A percentile compares a stretch with the other conserved stretches of the same genome.
Conservation (phyloP, 768 basidiomycete genomes). For the Amanita pseudoporphyria region DNA sequence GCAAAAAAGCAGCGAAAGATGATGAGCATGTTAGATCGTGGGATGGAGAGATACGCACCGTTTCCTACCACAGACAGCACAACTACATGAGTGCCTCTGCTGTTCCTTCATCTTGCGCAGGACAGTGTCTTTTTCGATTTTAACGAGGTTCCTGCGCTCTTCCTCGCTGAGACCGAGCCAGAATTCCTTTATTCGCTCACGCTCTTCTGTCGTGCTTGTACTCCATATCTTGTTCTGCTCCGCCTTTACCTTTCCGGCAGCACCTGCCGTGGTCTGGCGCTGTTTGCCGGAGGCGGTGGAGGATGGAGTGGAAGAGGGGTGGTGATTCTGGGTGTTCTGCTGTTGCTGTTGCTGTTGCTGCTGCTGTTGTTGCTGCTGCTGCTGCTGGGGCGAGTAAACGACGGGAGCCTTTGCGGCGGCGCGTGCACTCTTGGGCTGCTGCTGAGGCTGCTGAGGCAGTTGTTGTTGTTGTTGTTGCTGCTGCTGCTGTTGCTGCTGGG, state of each 20-base stretch:
- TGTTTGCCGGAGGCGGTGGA: conserved; percentile 25
- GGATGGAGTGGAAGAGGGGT: conserved; percentile 36
- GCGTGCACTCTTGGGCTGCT: conserved; percentile 33
- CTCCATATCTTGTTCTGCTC: conserved; percentile 83
- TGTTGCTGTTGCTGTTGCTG: conserved; percentile 18
- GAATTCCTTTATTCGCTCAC: conserved; percentile 96
- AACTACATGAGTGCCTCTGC: conserved; percentile 92
- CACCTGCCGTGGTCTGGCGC: conserved; percentile 26
- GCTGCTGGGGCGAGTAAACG: conserved; percentile 30
- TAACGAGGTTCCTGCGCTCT: conserved; percentile 86
- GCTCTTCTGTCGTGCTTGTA: conserved; percentile 84
- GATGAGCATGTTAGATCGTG: conserved; percentile 10
- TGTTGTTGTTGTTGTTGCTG: too few relatives aligned
- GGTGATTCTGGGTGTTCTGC: conserved; percentile 20
- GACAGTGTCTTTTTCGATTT: conserved; percentile 97
- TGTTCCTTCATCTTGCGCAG: conserved; percentile 99
- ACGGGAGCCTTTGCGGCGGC: conserved; percentile 38
- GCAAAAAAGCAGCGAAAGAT: conserved; percentile 15
- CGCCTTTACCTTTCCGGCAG: conserved; percentile 21
- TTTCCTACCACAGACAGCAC: conserved; percentile 95
- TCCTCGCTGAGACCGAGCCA: conserved; percentile 92
- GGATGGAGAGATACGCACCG: conserved; percentile 49
- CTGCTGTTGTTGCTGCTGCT: conserved; percentile 23
- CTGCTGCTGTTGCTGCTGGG: conserved; percentile 15
- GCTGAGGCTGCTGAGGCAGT: conserved; percentile 23